Evolutionary conservation across 2,329 filamentous ascomycete species (phyloP), one percentile per base, ranked within the genome.

Genomic region (Apiospora hydei): DNA sequence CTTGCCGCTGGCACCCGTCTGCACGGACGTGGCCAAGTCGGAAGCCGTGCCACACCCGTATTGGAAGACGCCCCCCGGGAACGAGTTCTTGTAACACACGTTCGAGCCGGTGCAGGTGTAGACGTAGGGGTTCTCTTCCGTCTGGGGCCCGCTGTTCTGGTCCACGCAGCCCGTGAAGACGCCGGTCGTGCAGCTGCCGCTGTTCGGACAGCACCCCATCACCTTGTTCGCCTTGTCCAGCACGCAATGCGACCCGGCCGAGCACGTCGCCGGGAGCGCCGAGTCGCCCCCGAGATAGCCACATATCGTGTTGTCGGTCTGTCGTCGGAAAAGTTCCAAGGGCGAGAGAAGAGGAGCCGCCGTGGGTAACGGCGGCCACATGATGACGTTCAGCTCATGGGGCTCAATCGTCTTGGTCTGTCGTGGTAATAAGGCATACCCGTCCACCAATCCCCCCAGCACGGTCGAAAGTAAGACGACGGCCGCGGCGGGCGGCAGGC

Each of bases 131-230:
- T 91, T 85, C 70, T 85, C 81, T 71, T 84, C 86, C 3, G 84
- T 86, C 76, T 88, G 86, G 1, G 85, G 81, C 4, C 81, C 82
- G 71, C 85, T 88, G 75, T 85, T 86, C 69, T 77, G 76, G 76
- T 91, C 89, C 57, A 89, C 86, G 72, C 89, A 91, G 51, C 83
- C 84, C 2, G 88, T 91, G 77, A 85, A 91, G 51, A 91, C 85
- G 70, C 89, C 89, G 4, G 83, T 81, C 1, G 86, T 87, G 78
- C 89, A 91, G 8, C 84, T 76, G 3, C 81, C 84, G 18, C 82
- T 84, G 75, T 90, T 83, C 0, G 88, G 88, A 76, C 89, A 91
- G 77, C 88, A 90, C 67, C 88, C 88, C 44, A 90, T 81, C n/a
- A 85, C 85, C 41, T 84, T 83, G 71, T 86, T 82, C 24, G 82